A percentile compares a stretch with the other conserved stretches of the same genome.
phyloP scores from a whole-genome alignment of 345 rosid genomes.

The Reutealis trisperma region DNA sequence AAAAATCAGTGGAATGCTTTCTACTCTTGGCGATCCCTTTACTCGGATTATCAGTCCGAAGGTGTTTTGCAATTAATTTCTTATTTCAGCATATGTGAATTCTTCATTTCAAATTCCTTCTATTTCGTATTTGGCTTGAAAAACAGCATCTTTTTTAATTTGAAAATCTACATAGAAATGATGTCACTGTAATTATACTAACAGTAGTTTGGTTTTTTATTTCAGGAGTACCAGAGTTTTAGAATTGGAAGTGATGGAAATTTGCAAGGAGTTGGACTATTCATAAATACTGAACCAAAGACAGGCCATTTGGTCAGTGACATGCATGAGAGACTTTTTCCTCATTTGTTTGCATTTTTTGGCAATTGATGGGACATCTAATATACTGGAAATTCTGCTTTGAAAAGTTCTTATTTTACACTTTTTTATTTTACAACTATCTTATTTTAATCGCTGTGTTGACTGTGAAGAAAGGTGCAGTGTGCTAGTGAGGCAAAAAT shows the following conservation, averaged over 20 bases:
- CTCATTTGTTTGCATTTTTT: neutral
- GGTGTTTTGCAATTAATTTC: constrained; percentile 34
- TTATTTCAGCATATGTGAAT: neutral
- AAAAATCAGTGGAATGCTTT: constrained; percentile 77
- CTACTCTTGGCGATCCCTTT: constrained; percentile 91
- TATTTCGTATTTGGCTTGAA: neutral
- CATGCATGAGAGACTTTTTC: neutral
- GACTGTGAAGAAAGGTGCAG: too few relatives aligned
- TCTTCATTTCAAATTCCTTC: neutral
- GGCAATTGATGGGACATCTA: neutral
- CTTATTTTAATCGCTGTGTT: too few relatives aligned
- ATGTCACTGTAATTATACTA: neutral
- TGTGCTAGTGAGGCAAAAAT: too few relatives aligned
- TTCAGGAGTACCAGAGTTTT: constrained; percentile 85
- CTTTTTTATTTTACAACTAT: too few relatives aligned
- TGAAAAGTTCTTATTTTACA: neutral
- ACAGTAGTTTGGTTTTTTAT: constrained; percentile 4
- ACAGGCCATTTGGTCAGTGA: constrained; percentile 83
- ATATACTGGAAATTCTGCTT: neutral
- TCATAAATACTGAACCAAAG: constrained; percentile 70
- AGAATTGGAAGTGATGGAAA: constrained; percentile 88
- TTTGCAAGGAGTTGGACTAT: constrained; percentile 89
- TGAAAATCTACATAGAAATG: neutral
- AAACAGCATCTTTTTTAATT: neutral
- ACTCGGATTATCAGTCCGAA: constrained; percentile 90